Base-by-base conservation (phyloP, 2,329 filamentous ascomycete species). In the Pseudonectria buxi region DNA sequence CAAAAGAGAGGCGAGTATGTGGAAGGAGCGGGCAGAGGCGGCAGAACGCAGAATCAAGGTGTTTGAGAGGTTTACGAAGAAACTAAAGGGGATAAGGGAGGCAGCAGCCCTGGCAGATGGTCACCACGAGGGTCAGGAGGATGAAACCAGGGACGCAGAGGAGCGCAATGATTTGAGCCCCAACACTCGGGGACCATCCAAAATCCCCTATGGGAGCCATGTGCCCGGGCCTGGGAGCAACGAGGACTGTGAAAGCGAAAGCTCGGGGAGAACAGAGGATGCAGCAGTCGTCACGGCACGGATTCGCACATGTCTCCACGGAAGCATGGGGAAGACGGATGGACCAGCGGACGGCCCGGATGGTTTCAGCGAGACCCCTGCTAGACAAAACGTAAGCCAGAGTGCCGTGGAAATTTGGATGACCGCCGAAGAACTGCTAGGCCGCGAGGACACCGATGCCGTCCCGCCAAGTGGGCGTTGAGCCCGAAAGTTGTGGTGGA, bases 1-100 rank as follows among this genome's bases (percentile, higher is more conserved):
- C 2, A 56, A 49, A 24, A 47, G 49, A 10, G 57, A 62, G 15
- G 40, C 50, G 4, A 45, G 45, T 1, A 63, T 58, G 41, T 82
- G 77, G 78, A 70, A 63, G 43, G 64, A 62, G 24, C 62, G 74
- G 24, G 78, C 78, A 0, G 67, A 76, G 47, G 61, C 64, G 4
- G 75, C 76, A 0, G 76, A 82, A 57, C 64, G 58, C 40, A 63
- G 69, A 32, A 51, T 78, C 13, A 60, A 63, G 4, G 63, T 68
- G 15, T 66, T 73, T 39, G 64, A 74, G 49, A 54, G 57, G 27
- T 67, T 71, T 39, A 62, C 60, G 4, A 40, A 51, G 11, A 54
- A 55, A 15, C 27, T 67, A 24, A 53, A 54, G 30, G 54, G 46
- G 2, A 57, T 63, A 33, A 51, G 49, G n/a, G 51, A 52, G 26